Conservation (phyloP, 179 eudicot species). For the Corrigiola litoralis region DNA sequence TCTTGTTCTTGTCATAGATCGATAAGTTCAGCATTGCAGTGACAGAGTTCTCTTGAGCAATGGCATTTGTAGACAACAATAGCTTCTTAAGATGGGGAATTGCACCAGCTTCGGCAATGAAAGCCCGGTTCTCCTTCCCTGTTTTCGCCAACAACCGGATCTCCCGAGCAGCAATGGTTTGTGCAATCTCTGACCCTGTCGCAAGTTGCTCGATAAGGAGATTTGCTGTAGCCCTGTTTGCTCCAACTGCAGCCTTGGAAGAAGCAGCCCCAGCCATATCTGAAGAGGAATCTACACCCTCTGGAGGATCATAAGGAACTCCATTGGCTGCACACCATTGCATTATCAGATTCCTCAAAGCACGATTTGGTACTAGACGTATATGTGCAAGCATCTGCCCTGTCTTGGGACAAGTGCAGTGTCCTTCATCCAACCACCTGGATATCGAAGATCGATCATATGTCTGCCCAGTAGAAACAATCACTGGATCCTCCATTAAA, state of each 20-base stretch:
- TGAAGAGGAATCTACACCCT: slow-evolving; percentile 43
- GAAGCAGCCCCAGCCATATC: slow-evolving; percentile 39
- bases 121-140: slow-evolving; percentile 74
- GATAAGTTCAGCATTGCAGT: slow-evolving; percentile 82
- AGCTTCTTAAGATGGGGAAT: slow-evolving; percentile 61
- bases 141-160: slow-evolving; percentile 78
- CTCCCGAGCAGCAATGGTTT: slow-evolving; percentile 71
- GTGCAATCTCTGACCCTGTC: slow-evolving; percentile 54
- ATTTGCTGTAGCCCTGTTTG: slow-evolving; percentile 63
- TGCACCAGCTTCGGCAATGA: slow-evolving; percentile 81
- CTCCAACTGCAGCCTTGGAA: slow-evolving; percentile 66
- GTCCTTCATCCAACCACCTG: slow-evolving; percentile 89
- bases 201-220: slow-evolving; percentile 61
- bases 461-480: slow-evolving; percentile 79
- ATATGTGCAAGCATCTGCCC: slow-evolving; percentile 69
- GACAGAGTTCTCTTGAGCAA: slow-evolving; percentile 85
- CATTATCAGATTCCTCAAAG: slow-evolving; percentile 60
- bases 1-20: slow-evolving; percentile 67
- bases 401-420: slow-evolving; percentile 77
- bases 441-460: slow-evolving; percentile 70
- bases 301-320: slow-evolving; percentile 42
- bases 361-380: slow-evolving; percentile 63
- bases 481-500: slow-evolving; percentile 86
- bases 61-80: slow-evolving; percentile 44
- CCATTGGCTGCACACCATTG: slow-evolving; percentile 74